Base-by-base conservation (phyloP, 768 basidiomycete genomes). In the Boletellus ananiceps region DNA sequence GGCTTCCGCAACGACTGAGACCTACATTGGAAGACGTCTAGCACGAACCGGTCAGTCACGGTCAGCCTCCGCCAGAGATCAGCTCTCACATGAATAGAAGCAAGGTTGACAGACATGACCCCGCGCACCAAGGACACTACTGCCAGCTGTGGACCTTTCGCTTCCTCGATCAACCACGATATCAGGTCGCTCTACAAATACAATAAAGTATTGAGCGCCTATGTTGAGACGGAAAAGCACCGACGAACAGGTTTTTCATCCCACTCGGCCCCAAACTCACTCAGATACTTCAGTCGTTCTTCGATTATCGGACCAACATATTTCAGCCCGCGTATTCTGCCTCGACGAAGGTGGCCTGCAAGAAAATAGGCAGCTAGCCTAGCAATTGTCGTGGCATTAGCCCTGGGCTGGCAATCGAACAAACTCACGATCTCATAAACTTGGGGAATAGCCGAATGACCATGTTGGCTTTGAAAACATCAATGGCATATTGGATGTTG, bases 391-490 rank as follows among this genome's bases (percentile, higher is more conserved):
- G n/a, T 18, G 13, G 4, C 3, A 4, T 42, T 32, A 16, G 15
- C n/a, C 16, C 27, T 42, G 12, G 5, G 19, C 4, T 18, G 13
- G 29, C 31, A 31, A 5, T 13, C 15, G 1, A 0, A 23, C 5
- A 3, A 23, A 37, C 55, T 39, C 33, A 74, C 69, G 62, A 65
- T 48, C 57, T 60, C 31, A 73, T 33, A 19, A 65, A 58, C 1
- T 46, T 21, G 0, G 76, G 76, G 31, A 73, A 64, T 2, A 61
- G 12, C 11, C 47, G 47, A 14, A 73, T 51, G 2, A 67, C 19
- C 1, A 21, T 13, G 0, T 49, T 56, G 12, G 48, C 60, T n/a
- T 42, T 57, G 1, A 58, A n/a, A 4, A 70, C 54, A 23, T 68
- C 60, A 0, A 64, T 13, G 2, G 71, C 55, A 46, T 63, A 71